A percentile compares a stretch with the other conserved stretches of the same genome.
These are phyloP conservation scores for Aquilaria sinensis DNA, from an alignment of 345 rosid genomes.

Conservation along the genomic window DNA sequence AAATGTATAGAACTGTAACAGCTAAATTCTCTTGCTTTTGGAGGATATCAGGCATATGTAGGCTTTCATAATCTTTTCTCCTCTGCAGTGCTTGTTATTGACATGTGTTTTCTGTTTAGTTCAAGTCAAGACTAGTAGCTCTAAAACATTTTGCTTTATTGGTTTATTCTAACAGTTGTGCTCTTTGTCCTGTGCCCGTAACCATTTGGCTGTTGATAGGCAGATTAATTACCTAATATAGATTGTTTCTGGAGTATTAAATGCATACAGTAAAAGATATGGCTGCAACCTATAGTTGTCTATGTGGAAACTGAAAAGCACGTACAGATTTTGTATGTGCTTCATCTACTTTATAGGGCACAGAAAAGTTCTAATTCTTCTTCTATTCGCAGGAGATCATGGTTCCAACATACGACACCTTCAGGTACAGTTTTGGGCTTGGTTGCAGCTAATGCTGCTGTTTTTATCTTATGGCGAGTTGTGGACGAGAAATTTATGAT, in stretches of 20 bases:
- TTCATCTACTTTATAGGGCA: constrained; percentile 4
- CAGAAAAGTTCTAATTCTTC: neutral
- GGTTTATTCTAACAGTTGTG: no score
- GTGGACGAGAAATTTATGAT: constrained; percentile 54
- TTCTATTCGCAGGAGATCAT: constrained; percentile 50
- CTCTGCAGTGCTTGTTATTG: neutral
- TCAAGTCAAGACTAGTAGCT: neutral
- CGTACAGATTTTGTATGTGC: neutral
- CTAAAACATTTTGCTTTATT: neutral
- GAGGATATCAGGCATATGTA: no score
- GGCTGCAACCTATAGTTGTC: neutral
- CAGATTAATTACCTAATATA: neutral
- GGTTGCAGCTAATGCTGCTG: constrained; percentile 56
- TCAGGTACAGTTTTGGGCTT: constrained; percentile 57
- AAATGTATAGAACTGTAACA: neutral
- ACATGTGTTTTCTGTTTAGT: neutral
- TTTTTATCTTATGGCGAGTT: constrained; percentile 68
- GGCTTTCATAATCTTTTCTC: neutral
- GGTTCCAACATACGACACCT: constrained; percentile 37
- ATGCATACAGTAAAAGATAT: neutral
- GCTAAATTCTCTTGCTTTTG: neutral
- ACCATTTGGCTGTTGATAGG: neutral
- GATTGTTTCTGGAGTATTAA: neutral
- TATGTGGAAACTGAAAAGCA: neutral
- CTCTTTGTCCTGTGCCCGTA: no score